Conservation (phyloP, 306 rosid genomes). For the Benincasa hispida region DNA sequence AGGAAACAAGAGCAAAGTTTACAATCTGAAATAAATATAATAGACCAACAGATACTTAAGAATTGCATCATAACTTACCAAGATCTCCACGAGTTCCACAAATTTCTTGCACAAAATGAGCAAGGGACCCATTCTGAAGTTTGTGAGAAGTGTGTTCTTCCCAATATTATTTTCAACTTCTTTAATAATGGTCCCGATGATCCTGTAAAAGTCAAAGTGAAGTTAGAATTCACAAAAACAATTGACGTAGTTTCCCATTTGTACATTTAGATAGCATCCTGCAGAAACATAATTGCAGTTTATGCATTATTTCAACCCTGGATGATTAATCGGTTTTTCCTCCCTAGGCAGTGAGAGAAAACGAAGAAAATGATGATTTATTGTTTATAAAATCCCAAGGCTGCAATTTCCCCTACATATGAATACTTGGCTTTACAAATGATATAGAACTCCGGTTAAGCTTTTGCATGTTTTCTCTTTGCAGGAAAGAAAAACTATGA, state of each 20-base stretch:
- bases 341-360: no score
- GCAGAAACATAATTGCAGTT: no score
- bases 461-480: neutral
- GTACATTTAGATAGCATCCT: no score
- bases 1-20: constrained; percentile 19
- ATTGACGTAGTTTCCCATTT: neutral
- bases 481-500: neutral
- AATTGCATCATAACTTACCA: constrained; percentile 40
- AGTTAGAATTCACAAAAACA: neutral
- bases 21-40: constrained; percentile 1
- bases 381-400: no score
- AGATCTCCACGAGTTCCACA: constrained; percentile 78
- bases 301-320: no score
- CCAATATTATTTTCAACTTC: constrained; percentile 78
- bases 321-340: no score
- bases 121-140: constrained; percentile 73
- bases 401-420: no score
- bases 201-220: constrained; percentile 43
- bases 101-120: constrained; percentile 75
- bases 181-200: constrained; percentile 57
- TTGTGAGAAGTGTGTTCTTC: constrained; percentile 70
- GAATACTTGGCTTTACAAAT: constrained; percentile 1
- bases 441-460: constrained; percentile 7
- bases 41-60: constrained; percentile 9
- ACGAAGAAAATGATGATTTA: no score